Evolutionary conservation across 768 basidiomycete genomes (phyloP), one percentile per base, ranked within the genome.

Genomic region (Psilocybe cyanescens): DNA sequence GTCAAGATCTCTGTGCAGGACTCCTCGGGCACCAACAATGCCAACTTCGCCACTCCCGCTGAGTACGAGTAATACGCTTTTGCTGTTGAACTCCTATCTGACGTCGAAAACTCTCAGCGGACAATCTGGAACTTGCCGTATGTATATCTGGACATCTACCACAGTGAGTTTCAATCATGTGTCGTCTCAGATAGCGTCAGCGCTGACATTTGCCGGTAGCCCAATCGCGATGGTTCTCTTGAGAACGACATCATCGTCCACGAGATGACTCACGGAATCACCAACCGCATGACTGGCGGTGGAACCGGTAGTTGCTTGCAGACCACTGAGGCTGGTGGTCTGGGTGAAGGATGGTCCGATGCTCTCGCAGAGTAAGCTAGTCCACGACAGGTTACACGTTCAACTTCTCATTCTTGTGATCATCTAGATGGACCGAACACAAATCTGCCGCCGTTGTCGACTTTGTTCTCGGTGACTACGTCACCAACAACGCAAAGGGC

Each of bases 291-390:
- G 77, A 84, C 83, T 19, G 85, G 85, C 46, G 83, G 85, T 50
- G 83, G 80, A 35, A 84, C 81, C 29, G 83, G 82, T 50, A 79
- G 83, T 31, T 89, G 87, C 75, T 77, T 89, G 60, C 83, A 86
- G 64, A 83, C 80, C n/a, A 78, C 79, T n/a, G 88, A 89, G 69
- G 78, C 86, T 41, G 85, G 86, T 41, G 88, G 88, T 24, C 81
- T 89, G 78, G 87, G 86, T 60, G 88, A 90, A 78, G 79, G 86
- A 19, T 89, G 87, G 86, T 84, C 83, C 4, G 87, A 88, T 72
- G 79, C 79, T 17, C 70, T 81, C 74, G 78, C 79, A 3, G 74
- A 75, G 78, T 80, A 61, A 17, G 75, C 64, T 37, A 8, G 14
- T 50, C 37, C 19, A 19, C 35, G 31, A 33, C 5, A 58, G 9